Evolutionary conservation across 768 basidiomycete species (phyloP), one percentile per base, ranked within the genome.

Genomic region (Mycena vitilis): DNA sequence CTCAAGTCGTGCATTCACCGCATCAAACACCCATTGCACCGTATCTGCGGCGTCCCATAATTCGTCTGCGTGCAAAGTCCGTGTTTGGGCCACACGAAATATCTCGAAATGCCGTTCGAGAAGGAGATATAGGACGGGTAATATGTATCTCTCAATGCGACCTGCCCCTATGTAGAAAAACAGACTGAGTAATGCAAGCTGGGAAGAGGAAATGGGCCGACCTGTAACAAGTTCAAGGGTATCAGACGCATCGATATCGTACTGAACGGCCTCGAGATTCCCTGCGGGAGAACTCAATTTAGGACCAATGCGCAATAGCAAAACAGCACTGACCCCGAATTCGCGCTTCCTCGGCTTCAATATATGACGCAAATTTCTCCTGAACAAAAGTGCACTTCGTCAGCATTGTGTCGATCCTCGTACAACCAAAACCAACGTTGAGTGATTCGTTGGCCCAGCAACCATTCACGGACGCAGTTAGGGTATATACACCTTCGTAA

Each of bases 231-330:
- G 53, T 23, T 45, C 38, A 9, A 71, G 40, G 4, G 70, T 71
- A 16, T 54, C 66, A 2, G 51, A 9, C 5, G 49, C 58, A 25
- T 71, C 70, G 22, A 71, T 67, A 30, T 71, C 66, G 37, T 65
- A 71, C 9, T 57, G 18, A n/a, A 68, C 54, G 4, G 70, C 63
- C n/a, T 71, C 66, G 23, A 71, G 66, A 42, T 71, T 71, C 25
- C 34, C 69, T 70, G 48, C 9, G 12, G 12, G 8, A 36, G 34
- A 13, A 15, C 18, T 40, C 40, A 20, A 18, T 16, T 57, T 30
- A 53, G 23, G 8, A n/a, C 23, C 42, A 22, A 34, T 37, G 11
- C 10, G 18, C 22, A 25, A 51, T 6, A 42, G 11, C 11, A 22
- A n/a, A 30, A n/a, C 4, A 1, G 22, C 20, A 25, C 69, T 36